These are phyloP conservation scores for Neocatenulostroma microsporum DNA, from an alignment of 2,329 filamentous ascomycete genomes.

Conservation along the genomic window DNA sequence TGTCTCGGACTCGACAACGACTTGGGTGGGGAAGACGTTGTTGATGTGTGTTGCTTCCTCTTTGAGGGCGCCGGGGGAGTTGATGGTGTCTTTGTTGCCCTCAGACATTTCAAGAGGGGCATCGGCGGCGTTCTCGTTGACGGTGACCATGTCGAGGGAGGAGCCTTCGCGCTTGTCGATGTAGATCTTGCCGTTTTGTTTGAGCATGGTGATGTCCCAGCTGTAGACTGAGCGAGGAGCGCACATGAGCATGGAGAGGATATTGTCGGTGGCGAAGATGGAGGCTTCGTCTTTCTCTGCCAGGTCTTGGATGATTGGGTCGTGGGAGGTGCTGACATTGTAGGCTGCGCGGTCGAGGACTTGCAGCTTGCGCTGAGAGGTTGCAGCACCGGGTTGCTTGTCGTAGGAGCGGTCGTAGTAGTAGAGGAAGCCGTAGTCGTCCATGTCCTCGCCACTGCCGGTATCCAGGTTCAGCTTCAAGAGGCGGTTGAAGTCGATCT, in stretches of 20 bases:
- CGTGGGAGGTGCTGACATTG: conserved; percentile 94
- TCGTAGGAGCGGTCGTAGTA: conserved; percentile 96
- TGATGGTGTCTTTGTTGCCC: conserved; percentile 87
- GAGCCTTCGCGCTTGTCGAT: conserved; percentile 97
- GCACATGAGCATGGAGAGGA: conserved; percentile 99
- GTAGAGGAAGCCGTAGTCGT: conserved; percentile 94
- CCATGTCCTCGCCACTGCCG: conserved; percentile 89
- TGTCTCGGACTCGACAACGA: conserved; percentile 72
- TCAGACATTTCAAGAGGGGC: conserved; percentile 86
- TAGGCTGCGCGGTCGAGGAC: conserved; percentile 91
- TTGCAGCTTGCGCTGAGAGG: conserved; percentile 75
- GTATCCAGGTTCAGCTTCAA: conserved; percentile 93
- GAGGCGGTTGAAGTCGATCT: conserved; percentile 96
- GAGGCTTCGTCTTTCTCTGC: conserved; percentile 93
- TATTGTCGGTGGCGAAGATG: conserved; percentile 94
- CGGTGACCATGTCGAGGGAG: conserved; percentile 91
- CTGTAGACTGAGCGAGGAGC: conserved; percentile 93
- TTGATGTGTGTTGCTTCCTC: conserved; percentile 99
- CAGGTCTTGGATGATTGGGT: conserved; percentile 94
- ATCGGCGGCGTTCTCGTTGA: conserved; percentile 97
- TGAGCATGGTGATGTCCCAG: conserved; percentile 93
- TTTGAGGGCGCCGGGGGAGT: conserved; percentile 85
- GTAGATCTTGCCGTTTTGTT: conserved; percentile 94
- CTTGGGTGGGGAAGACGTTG: conserved; percentile 98
- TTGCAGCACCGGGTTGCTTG: conserved; percentile 78